phyloP scores from a whole-genome alignment of 192 early-diverging fungal species.

The Chytriomyces sp. region DNA sequence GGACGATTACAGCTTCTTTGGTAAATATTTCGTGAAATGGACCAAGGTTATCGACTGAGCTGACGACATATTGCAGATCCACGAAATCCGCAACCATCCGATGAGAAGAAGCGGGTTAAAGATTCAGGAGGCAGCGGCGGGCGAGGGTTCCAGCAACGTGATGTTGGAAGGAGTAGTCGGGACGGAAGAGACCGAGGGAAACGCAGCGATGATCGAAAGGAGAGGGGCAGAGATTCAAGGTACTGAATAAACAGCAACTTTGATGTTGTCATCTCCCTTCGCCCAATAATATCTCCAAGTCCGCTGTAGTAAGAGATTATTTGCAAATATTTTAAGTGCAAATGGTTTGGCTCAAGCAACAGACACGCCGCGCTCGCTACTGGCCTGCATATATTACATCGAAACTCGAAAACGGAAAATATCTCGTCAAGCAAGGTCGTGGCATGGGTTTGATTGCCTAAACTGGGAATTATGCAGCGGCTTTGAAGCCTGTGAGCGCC shows the following conservation, averaged over 20 bases:
- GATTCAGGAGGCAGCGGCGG: neutral
- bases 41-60: neutral
- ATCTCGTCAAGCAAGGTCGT: neutral
- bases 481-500: conserved; percentile 7
- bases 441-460: conserved; percentile 24
- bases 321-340: no score
- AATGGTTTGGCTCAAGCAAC: no score
- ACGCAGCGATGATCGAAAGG: neutral
- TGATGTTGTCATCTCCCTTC: no score
- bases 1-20: conserved; percentile 55
- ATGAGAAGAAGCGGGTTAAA: conserved; percentile 1
- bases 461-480: neutral
- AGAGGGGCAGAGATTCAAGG: neutral
- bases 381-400: conserved; percentile 15
- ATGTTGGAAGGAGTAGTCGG: neutral
- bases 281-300: no score
- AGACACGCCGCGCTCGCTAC: neutral
- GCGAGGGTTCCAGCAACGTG: neutral
- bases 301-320: no score
- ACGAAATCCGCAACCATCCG: conserved; percentile 3
- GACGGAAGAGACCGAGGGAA: neutral
- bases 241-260: no score
- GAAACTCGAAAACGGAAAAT: conserved; percentile 4
- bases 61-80: conserved; percentile 4
- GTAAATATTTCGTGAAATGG: neutral